Conservation (phyloP, 2,329 filamentous ascomycete genomes). For the Phaeoacremonium minimum region DNA sequence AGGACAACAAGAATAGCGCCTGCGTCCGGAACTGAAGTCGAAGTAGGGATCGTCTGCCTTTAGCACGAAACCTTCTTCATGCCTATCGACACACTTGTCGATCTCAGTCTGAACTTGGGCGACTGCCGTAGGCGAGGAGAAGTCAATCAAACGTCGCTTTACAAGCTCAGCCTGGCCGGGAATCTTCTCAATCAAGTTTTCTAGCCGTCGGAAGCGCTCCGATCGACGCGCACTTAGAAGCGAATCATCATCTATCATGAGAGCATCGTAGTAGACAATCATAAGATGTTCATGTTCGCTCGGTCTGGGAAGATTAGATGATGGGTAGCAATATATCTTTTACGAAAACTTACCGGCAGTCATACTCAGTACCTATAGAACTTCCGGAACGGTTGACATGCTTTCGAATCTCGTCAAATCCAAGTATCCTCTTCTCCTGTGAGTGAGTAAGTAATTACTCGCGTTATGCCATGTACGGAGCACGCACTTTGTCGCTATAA, state of each 20-base stretch:
- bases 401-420: slow-evolving; percentile 79
- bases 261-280: slow-evolving; percentile 57
- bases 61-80: slow-evolving; percentile 75
- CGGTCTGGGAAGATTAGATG: slow-evolving; percentile 24
- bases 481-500: slow-evolving; percentile 58
- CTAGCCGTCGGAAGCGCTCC: slow-evolving; percentile 56
- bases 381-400: slow-evolving; percentile 71
- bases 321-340: background rate
- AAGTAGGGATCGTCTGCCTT: slow-evolving; percentile 82
- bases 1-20: slow-evolving; percentile 43
- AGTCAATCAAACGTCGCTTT: slow-evolving; percentile 64
- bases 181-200: slow-evolving; percentile 43
- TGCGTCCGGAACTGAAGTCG: slow-evolving; percentile 33
- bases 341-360: slow-evolving; percentile 55
- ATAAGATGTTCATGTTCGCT: slow-evolving; percentile 52
- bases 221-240: slow-evolving; percentile 49
- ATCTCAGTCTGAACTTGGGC: slow-evolving; percentile 60
- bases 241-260: slow-evolving; percentile 50
- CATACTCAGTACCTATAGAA: slow-evolving; percentile 62
- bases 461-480: background rate
- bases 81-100: slow-evolving; percentile 57
- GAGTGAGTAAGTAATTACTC: background rate
- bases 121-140: slow-evolving; percentile 46
- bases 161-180: slow-evolving; percentile 64
- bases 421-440: slow-evolving; percentile 57